Evolutionary conservation across 306 rosid species (phyloP), one percentile per base, ranked within the genome.

Genomic region (Quercus rubra): DNA sequence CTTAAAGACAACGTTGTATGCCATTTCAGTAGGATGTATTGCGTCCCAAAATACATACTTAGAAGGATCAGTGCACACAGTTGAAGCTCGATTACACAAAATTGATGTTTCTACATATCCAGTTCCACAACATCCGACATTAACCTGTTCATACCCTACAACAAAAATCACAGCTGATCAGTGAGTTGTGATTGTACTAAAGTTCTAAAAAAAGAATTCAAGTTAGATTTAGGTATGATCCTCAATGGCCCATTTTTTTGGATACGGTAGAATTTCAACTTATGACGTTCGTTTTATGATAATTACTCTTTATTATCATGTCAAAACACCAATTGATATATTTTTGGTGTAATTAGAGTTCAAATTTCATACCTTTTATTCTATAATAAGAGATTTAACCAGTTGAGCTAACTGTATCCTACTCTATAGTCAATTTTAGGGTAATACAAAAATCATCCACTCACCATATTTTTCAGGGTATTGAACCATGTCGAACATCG

Each of bases 21-120:
- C 75, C 52, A 74, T 80, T 57, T 86, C 84, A 1, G 95, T 90
- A 0, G 95, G 93, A 51, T 92, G 97, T 78, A 92, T 68, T n/a
- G 97, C 86, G 79, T 92, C 97, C 92, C 92, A 92, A 74, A 92
- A 92, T 1, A 92, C 52, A 75, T 86, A 92, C 80, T 89, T 92
- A 1, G 84, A 59, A 49, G 88, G 79, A 77, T 92, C 92, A 38
- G 69, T 12, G 62, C 97, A 92, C 70, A 82, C 83, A 5, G 15
- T 1, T 1, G 95, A 87, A 14, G 31, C 9, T 28, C 59, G 74
- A 17, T 92, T 90, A 51, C 97, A 92, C 80, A 92, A 31, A 21
- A 82, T 1, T 18, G 92, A 38, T 33, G 90, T 76, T 79, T 90
- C 97, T 21, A 89, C 10, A 31, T 49, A 86, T 70, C 97, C 97